Conservation (phyloP, 2,329 filamentous ascomycete genomes). For the Thermothelomyces thermophilus region DNA sequence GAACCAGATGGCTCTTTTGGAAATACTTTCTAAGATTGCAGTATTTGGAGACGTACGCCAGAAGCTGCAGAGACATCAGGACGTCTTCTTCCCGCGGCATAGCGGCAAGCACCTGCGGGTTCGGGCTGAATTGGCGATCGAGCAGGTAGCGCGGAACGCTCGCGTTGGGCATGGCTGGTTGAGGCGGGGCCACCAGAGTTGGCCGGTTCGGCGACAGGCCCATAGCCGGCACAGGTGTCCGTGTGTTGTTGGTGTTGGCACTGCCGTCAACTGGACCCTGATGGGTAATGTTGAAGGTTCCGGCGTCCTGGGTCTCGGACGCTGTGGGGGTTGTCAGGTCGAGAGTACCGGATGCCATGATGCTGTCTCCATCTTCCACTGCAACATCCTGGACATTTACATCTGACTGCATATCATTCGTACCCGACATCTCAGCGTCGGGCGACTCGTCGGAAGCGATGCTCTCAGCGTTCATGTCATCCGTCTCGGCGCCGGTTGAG, state of each 20-base stretch:
- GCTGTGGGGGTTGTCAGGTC: conserved; percentile 70
- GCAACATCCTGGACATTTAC: conserved; percentile 79
- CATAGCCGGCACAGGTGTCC: conserved; percentile 58
- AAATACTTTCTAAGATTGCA: conserved; percentile 95
- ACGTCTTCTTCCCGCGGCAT: conserved; percentile 98
- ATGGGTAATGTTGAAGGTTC: conserved; percentile 92
- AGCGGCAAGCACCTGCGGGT: conserved; percentile 70
- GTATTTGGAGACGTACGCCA: conserved; percentile 98
- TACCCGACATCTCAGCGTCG: conserved; percentile 71
- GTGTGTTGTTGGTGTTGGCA: conserved; percentile 65
- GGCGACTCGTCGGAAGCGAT: conserved; percentile 70
- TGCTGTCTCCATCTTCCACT: conserved; percentile 72
- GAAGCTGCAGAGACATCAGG: conserved; percentile 90
- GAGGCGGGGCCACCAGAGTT: conserved; percentile 62
- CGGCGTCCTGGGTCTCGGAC: conserved; percentile 78
- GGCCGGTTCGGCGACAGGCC: conserved; percentile 69
- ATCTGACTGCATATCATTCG: conserved; percentile 70
- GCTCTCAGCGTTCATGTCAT: conserved; percentile 81
- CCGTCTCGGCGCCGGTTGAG: conserved; percentile 73
- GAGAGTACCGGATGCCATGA: conserved; percentile 68
- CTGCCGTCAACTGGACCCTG: conserved; percentile 78
- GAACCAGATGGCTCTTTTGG: conserved; percentile 88
- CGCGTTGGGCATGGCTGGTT: conserved; percentile 63
- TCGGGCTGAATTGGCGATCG: conserved; percentile 63
- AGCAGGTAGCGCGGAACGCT: conserved; percentile 74